Evolutionary conservation across 441 rosid species (phyloP).

Genomic region (Dalechampia spathulata): DNA sequence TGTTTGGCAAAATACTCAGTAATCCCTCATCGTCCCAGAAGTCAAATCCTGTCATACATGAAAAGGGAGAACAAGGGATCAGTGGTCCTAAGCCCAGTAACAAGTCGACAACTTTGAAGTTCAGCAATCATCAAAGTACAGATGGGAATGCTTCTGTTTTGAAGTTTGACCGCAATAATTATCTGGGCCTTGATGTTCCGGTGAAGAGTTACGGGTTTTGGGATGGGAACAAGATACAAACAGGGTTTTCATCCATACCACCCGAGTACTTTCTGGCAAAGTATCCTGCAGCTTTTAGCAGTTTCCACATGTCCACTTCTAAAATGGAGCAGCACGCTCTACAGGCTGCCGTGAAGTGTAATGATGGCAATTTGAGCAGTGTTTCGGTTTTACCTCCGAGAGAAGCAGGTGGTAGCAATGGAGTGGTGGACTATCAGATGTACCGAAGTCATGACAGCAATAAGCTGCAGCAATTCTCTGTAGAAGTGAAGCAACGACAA

Average conservation of each 20-base stretch:
- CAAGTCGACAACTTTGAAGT: constrained; percentile 38
- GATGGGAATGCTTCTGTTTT: constrained; percentile 24
- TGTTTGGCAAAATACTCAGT: constrained; percentile 79
- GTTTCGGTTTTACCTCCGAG: constrained; percentile 27
- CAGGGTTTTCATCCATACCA: constrained; percentile 65
- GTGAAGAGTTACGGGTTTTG: constrained; percentile 66
- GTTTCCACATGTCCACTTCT: constrained; percentile 26
- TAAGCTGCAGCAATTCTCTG: constrained; percentile 32
- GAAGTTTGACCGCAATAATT: constrained; percentile 42
- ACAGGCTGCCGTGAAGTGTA: constrained; percentile 28
- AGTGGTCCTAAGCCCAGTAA: constrained; percentile 24
- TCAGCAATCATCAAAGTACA: constrained; percentile 25
- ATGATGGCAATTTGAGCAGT: constrained; percentile 29
- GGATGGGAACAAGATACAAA: constrained; percentile 82
- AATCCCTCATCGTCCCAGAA: constrained; percentile 24
- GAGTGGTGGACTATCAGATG: constrained; percentile 42
- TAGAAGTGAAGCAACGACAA: constrained; percentile 42
- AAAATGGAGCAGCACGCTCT: constrained; percentile 41
- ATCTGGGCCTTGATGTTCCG: constrained; percentile 50
- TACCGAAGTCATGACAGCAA: constrained; percentile 29
- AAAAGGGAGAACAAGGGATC: constrained; percentile 32
- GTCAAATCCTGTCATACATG: constrained; percentile 24
- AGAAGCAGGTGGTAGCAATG: constrained; percentile 34
- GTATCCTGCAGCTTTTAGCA: constrained; percentile 70
- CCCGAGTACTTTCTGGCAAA: constrained; percentile 69